A percentile compares a stretch with the other conserved stretches of the same genome.
Evolutionary conservation across 176 grass and related monocot species (phyloP).

Genomic region (Ensete glaucum): DNA sequence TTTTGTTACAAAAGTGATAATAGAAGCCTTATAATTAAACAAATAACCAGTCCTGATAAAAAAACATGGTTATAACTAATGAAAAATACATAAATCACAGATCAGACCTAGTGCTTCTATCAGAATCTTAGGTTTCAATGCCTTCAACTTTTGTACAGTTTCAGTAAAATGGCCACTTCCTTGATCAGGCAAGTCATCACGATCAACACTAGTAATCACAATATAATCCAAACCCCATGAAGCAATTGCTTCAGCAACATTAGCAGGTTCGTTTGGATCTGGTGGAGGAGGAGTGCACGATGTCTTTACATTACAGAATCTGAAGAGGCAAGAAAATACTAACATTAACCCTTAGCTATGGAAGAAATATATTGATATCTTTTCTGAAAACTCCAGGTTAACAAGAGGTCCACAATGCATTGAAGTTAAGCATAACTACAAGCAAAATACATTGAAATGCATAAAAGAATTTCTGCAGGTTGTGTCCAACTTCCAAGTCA

Average conservation of each 20-base stretch:
- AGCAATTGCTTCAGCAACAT: constrained; percentile 93
- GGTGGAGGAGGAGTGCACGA: constrained; percentile 82
- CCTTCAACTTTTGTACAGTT: constrained; percentile 76
- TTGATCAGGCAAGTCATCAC: constrained; percentile 87
- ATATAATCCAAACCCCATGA: constrained; percentile 96
- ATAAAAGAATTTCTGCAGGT: no score
- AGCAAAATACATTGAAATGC: no score
- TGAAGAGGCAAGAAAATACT: constrained; percentile 19
- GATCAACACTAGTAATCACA: constrained; percentile 93
- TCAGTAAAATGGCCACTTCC: constrained; percentile 87
- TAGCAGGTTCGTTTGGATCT: constrained; percentile 75
- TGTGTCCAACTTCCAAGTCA: no score
- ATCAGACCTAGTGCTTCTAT: constrained; percentile 86
- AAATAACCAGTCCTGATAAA: no score
- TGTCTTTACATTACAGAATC: constrained; percentile 98
- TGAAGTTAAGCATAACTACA: no score
- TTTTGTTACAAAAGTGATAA: neutral
- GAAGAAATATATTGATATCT: neutral
- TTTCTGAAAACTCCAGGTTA: neutral
- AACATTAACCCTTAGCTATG: neutral
- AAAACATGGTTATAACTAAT: neutral
- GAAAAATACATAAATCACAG: neutral
- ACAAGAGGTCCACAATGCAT: neutral
- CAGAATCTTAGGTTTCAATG: constrained; percentile 70
- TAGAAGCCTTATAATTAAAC: no score